These are phyloP conservation scores for Pseudogymnoascus sp. DNA, from an alignment of 2,329 filamentous ascomycete species.

Conservation along the genomic window DNA sequence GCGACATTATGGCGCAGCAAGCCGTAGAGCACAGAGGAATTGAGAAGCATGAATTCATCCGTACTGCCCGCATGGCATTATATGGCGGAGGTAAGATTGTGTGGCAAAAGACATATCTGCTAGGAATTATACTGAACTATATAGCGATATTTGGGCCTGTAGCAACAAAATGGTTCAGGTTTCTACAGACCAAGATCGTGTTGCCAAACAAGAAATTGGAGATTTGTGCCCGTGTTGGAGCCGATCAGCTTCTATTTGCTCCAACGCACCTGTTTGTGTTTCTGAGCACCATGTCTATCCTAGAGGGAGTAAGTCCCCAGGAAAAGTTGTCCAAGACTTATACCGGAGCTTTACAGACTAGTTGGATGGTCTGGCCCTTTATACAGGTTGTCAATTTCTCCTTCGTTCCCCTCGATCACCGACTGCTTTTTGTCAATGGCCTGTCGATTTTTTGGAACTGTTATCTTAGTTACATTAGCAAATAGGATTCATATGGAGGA, in stretches of 20 bases:
- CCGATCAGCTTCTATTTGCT: conserved; percentile 60
- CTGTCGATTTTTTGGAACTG: conserved; percentile 50
- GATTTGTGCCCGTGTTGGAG: conserved; percentile 52
- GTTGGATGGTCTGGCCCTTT: conserved; percentile 61
- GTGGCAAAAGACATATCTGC: neutral
- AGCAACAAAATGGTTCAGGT: conserved; percentile 61
- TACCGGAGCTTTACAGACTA: conserved; percentile 52
- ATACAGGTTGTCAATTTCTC: conserved; percentile 65
- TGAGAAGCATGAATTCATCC: conserved; percentile 62
- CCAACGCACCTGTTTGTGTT: conserved; percentile 56
- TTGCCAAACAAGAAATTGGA: conserved; percentile 48
- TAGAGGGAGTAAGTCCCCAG: conserved; percentile 50
- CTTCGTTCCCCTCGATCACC: conserved; percentile 57
- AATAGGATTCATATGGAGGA: neutral
- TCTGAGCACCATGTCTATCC: conserved; percentile 57
- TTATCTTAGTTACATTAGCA: conserved; percentile 31
- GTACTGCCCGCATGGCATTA: conserved; percentile 69
- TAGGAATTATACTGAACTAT: conserved; percentile 11
- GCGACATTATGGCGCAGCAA: conserved; percentile 87
- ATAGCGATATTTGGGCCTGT: conserved; percentile 60
- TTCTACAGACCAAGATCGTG: conserved; percentile 55
- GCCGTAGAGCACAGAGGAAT: conserved; percentile 73
- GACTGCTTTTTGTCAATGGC: conserved; percentile 64
- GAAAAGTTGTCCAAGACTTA: conserved; percentile 56
- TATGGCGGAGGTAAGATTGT: conserved; percentile 62